These are phyloP conservation scores for Phallus indusiatus DNA, from an alignment of 768 basidiomycete species.

Conservation along the genomic window DNA sequence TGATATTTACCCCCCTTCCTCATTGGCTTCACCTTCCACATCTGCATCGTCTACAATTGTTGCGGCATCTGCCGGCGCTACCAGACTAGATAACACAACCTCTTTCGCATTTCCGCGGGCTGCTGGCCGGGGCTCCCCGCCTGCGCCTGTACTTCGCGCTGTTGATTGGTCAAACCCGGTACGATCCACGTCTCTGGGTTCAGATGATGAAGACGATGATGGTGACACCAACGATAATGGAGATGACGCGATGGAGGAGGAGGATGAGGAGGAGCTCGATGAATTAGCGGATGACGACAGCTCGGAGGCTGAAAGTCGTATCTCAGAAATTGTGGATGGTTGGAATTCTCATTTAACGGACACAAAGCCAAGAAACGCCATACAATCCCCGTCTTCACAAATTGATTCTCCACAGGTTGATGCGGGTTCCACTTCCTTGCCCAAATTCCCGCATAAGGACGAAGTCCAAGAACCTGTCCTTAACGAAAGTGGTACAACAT, in stretches of 20 bases:
- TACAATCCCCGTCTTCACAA: not conserved
- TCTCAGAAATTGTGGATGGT: not conserved
- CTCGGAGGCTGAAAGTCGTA: not conserved
- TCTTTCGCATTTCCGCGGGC: not conserved
- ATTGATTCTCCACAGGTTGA: not conserved
- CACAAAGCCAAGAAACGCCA: not conserved
- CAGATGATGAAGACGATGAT: not conserved
- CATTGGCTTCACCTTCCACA: not conserved
- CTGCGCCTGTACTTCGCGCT: slow-evolving; percentile 7
- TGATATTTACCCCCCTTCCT: not conserved
- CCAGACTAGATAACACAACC: no score
- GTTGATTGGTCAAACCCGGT: slow-evolving; percentile 3
- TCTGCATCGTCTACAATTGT: not conserved
- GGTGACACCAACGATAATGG: not conserved
- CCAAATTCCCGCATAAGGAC: not conserved
- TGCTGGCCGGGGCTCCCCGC: not conserved
- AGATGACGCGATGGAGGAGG: not conserved
- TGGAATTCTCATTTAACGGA: not conserved
- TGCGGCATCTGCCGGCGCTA: no score
- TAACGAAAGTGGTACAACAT: not conserved
- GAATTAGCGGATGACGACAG: not conserved
- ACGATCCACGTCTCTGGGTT: not conserved
- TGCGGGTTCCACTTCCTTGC: not conserved
- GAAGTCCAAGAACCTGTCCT: not conserved
- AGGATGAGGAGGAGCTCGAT: slow-evolving; percentile 1